Evolutionary conservation across 2,329 filamentous ascomycete species (phyloP), one percentile per base, ranked within the genome.

Genomic region (Ophiostoma novo-ulmi): DNA sequence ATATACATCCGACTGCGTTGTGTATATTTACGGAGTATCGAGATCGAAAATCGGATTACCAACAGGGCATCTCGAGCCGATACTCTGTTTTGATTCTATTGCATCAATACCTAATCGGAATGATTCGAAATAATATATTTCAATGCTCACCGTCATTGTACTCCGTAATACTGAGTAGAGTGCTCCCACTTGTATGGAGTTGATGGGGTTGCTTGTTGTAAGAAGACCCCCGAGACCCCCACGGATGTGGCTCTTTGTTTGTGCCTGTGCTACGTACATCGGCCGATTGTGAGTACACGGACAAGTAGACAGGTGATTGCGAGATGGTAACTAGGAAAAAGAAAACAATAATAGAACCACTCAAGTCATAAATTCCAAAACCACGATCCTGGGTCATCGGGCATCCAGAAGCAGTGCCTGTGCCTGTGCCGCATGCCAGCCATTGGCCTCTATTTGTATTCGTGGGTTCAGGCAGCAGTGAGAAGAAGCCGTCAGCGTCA

Each of bases 51-150:
- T n/a, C 44, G 20, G 44, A 26, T 22, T 8, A 58, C 52, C 3
- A 58, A 22, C n/a, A 17, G 13, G 52, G 52, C 52, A 58, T 58
- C 52, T 58, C 52, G 52, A 58, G 52, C 52, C 52, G 52, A 58
- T 22, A 1, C 5, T 48, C 7, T 17, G 7, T 39, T 10, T 1
- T 48, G 5, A 44, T 6, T 48, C 17, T 17, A 48, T 48, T 48
- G 44, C 17, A 14, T 44, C 41, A 44, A 44, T 44, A 44, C 31
- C 2, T 3, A 31, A 31, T 31, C 31, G 31, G 3, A 31, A 31
- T 31, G 31, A 4, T 31, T 31, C 31, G 31, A 31, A 31, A 31
- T 31, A 31, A 31, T 31, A 31, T 31, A 31, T 31, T 31, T 31
- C 31, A 31, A 20, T 20, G 44, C 17, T 48, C 44, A 48, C 44